Evolutionary conservation across 192 early-diverging fungal species (phyloP).

Genomic region (Backusella psychrophila): DNA sequence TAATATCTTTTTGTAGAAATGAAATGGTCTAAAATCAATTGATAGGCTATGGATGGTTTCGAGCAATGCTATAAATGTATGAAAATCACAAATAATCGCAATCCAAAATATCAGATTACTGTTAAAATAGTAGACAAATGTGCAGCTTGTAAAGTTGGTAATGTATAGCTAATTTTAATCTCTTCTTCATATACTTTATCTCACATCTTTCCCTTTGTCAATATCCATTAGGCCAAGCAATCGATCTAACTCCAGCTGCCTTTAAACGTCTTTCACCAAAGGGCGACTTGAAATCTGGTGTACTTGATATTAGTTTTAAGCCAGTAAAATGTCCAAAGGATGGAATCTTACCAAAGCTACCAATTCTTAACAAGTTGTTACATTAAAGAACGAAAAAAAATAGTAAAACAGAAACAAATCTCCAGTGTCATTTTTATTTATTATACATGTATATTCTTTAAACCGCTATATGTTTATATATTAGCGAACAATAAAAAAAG

Average conservation of each 20-base stretch:
- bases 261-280: constrained; percentile 23
- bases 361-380: not conserved
- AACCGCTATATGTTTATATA: not conserved
- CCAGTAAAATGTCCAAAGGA: constrained; percentile 12
- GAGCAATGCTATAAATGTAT: constrained; percentile 38
- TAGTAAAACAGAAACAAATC: not conserved
- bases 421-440: not conserved
- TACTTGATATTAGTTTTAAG: constrained; percentile 31
- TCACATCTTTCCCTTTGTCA: not conserved
- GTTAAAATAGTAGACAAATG: constrained; percentile 36
- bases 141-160: constrained; percentile 29
- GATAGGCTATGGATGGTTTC: constrained; percentile 23
- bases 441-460: not conserved
- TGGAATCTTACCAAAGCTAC: not conserved
- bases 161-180: not conserved
- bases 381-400: not conserved
- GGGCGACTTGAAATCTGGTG: constrained; percentile 26
- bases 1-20: not conserved
- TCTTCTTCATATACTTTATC: not conserved
- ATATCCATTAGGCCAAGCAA: constrained; percentile 9
- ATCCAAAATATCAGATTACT: constrained; percentile 16
- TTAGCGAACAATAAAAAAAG: not conserved
- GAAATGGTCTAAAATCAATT: not conserved
- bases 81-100: constrained; percentile 30
- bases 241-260: constrained; percentile 35